These are phyloP conservation scores for Saccharomyces mikatae DNA, from an alignment of 805 yeast genomes.

Conservation along the genomic window DNA sequence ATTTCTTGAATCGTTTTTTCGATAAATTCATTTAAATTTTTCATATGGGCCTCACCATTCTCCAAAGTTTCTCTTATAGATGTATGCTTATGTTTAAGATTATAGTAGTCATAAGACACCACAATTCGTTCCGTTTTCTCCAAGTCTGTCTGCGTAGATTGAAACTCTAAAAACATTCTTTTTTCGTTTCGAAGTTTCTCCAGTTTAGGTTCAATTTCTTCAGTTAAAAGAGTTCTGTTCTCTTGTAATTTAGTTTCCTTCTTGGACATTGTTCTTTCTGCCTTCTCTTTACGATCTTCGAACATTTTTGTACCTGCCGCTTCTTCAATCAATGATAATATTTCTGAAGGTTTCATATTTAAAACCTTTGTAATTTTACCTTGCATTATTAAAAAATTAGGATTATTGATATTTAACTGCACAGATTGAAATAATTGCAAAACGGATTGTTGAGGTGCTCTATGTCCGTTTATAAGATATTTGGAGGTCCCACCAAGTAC, in stretches of 20 bases:
- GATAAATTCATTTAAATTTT: slow-evolving; percentile 37
- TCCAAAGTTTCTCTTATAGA: slow-evolving; percentile 38
- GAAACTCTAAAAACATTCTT: slow-evolving; percentile 74
- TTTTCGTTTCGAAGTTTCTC: slow-evolving; percentile 75
- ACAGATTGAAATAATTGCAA: slow-evolving; percentile 86
- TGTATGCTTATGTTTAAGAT: slow-evolving; percentile 34
- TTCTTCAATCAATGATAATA: slow-evolving; percentile 85
- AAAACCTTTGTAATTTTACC: slow-evolving; percentile 96
- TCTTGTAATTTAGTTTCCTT: slow-evolving; percentile 80
- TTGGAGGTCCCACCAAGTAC: slow-evolving; percentile 87
- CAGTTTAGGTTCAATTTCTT: slow-evolving; percentile 89
- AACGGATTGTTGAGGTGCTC: slow-evolving; percentile 91
- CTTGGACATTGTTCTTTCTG: slow-evolving; percentile 83
- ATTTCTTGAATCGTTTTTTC: slow-evolving; percentile 49
- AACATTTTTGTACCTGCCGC: slow-evolving; percentile 97
- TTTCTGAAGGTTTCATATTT: slow-evolving; percentile 91
- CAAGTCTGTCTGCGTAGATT: slow-evolving; percentile 70
- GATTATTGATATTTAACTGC: slow-evolving; percentile 91
- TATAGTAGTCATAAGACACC: slow-evolving; percentile 64
- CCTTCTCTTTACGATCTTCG: slow-evolving; percentile 87
- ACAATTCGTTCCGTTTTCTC: slow-evolving; percentile 69
- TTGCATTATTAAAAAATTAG: slow-evolving; percentile 96
- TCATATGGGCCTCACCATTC: slow-evolving; percentile 35
- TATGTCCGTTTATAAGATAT: slow-evolving; percentile 88
- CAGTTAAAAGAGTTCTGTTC: slow-evolving; percentile 61